Evolutionary conservation across 345 rosid genomes (phyloP).

Genomic region (Camelina hispida): DNA sequence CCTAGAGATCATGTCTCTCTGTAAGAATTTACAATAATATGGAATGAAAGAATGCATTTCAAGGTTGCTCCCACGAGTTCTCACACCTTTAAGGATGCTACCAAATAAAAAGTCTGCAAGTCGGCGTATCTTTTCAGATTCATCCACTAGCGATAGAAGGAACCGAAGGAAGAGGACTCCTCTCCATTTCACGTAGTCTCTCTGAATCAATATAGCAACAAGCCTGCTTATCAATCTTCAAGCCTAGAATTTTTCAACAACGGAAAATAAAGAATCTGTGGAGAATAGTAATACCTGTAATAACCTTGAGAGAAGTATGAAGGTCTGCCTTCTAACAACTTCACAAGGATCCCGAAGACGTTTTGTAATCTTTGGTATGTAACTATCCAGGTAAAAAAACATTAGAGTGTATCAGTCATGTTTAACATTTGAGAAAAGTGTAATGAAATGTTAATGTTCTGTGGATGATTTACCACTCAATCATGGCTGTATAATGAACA

Average conservation of each 20-base stretch:
- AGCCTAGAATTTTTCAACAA: neutral
- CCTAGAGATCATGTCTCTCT: constrained; percentile 8
- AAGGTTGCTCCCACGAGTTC: constrained; percentile 26
- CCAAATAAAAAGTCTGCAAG: constrained; percentile 92
- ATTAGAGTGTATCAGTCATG: constrained; percentile 12
- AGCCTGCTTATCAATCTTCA: constrained; percentile 1
- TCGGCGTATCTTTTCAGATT: constrained; percentile 84
- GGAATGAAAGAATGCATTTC: neutral
- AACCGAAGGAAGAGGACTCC: constrained; percentile 87
- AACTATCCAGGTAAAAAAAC: constrained; percentile 54
- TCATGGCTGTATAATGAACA: constrained; percentile 86
- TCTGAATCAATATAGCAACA: constrained; percentile 51
- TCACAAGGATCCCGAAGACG: constrained; percentile 91
- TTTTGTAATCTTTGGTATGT: constrained; percentile 80
- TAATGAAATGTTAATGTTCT: constrained; percentile 19
- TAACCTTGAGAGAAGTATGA: constrained; percentile 85
- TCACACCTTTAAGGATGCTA: constrained; percentile 80
- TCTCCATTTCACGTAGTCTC: constrained; percentile 99
- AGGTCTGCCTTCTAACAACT: constrained; percentile 93
- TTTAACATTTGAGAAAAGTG: constrained; percentile 3
- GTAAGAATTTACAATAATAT: constrained; percentile 7
- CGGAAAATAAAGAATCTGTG: neutral
- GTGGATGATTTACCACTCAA: constrained; percentile 78
- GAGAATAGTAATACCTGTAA: constrained; percentile 67
- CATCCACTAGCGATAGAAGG: constrained; percentile 89